A percentile compares a stretch with the other conserved stretches of the same genome.
These are phyloP conservation scores for Gomphus bonarii DNA, from an alignment of 1,284 basidiomycete species.

Conservation along the genomic window DNA sequence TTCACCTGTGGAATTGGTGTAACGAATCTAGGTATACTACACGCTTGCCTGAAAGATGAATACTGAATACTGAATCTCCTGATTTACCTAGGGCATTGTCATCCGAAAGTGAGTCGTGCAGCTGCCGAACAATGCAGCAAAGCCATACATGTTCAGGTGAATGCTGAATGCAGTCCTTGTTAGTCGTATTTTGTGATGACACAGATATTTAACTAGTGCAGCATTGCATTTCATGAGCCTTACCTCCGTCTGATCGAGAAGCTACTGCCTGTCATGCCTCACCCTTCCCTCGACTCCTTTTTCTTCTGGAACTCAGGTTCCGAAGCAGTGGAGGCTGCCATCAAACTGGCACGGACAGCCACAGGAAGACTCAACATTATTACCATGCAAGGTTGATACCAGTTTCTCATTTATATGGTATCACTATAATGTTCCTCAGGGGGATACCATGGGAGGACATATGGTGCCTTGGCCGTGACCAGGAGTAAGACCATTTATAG, in stretches of 20 bases:
- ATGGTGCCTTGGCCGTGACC: conserved; percentile 81
- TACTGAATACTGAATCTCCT: neutral
- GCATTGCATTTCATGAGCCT: conserved; percentile 67
- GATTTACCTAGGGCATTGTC: conserved; percentile 60
- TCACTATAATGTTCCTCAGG: conserved; percentile 29
- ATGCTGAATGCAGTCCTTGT: conserved; percentile 13
- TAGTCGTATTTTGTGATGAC: neutral
- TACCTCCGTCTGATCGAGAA: conserved; percentile 71
- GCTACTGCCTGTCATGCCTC: conserved; percentile 75
- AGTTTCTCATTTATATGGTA: neutral
- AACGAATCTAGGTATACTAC: conserved; percentile 55
- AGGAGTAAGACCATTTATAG: conserved; percentile 88
- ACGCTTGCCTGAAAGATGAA: neutral
- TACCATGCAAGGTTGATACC: conserved; percentile 63
- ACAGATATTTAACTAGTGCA: conserved; percentile 39
- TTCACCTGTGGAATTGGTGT: conserved; percentile 85
- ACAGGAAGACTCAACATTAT: conserved; percentile 85
- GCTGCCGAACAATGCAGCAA: conserved; percentile 79
- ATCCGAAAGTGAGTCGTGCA: conserved; percentile 77
- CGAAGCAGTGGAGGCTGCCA: conserved; percentile 77
- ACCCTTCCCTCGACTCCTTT: conserved; percentile 85
- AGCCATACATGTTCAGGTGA: conserved; percentile 70
- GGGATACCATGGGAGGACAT: conserved; percentile 81
- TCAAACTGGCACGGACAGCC: conserved; percentile 71
- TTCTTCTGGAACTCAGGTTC: conserved; percentile 96